Base-by-base conservation (phyloP, 176 grass and related monocot genomes). In the Aegilops umbellulata region DNA sequence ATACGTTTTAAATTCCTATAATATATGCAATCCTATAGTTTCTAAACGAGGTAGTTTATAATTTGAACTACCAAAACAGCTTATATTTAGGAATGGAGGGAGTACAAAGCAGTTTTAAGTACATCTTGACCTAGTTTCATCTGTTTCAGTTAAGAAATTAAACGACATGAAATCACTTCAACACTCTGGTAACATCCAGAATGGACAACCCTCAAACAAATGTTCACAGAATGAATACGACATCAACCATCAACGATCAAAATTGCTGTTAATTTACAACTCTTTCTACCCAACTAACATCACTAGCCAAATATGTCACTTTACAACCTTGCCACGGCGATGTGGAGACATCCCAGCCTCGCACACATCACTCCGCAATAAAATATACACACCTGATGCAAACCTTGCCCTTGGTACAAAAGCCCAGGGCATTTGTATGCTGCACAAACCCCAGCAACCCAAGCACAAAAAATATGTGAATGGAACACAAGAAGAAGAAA, bases 241-340 rank as follows among this genome's bases (percentile, higher is more conserved):
- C 1, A 84, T n/a, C 58, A 86, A 75, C 39, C 83, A 60, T 68
- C 25, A 68, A 26, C 13, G 78, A 91, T 69, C 85, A 91, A 91
- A 91, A 91, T 87, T 91, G 81, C 19, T 74, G 42, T 80, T 23
- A 76, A 76, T 91, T 87, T 91, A 91, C 89, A 91, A 38, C 29
- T 91, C n/a, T 39, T 61, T 82, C 65, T 34, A 86, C 57, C 72
- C 86, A 74, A 39, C 85, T 84, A 91, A 81, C 82, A 82, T 49
- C 47, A 62, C 80, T 81, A 91, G 3, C 3, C 8, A 13, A 65
- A 46, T 25, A 47, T 72, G 63, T 60, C 27, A 39, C 81, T 91
- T 87, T 91, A 87, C 85, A 87, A 74, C 27, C 74, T 76, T 34
- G 75, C 30, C 4, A 15, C 34, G 2, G n/a, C 31, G 36, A 80